Base-by-base conservation (phyloP, 257 asterid species). In the Solanum bulbocastanum region DNA sequence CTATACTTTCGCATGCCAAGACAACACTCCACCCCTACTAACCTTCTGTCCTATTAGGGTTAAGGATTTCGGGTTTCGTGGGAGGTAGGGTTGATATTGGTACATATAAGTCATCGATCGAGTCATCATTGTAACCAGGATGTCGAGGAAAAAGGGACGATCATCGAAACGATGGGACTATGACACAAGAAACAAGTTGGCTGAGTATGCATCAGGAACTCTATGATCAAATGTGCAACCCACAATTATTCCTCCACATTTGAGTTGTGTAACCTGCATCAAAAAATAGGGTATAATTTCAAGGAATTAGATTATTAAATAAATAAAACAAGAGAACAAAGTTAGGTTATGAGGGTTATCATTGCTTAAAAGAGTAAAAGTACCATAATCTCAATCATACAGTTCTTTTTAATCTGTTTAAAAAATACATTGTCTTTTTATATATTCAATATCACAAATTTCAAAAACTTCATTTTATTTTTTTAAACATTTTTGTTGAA, bases 141-240 rank as follows among this genome's bases (percentile, higher is more conserved):
- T 88, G 93, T 0, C 98, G 88, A 15, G 98, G 92, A 44, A 86
- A 92, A 84, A 93, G 93, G 71, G 83, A 87, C 0, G 96, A 93
- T n/a, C 98, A 95, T 72, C 94, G 93, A 75, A 93, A 95, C 15
- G 92, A 95, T 18, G 98, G 96, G 6, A 93, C 98, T 95, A 95
- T 37, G 98, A 92, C 20, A 91, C 87, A 58, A 95, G 89, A 74
- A 96, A 95, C 95, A 95, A 91, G 89, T 95, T 92, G 91, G 94
- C 92, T 49, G 98, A 94, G 91, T 95, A 92, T 83, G 96, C 99
- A 87, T 96, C 98, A 4, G 94, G 94, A 23, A 94, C 94, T 88
- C 93, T 95, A 88, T 96, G 98, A 52, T 93, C 90, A 71, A 93
- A 93, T 13, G 94, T 89, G 92, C 94, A 91, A 32, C 92, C 94